Evolutionary conservation across 2,329 filamentous ascomycete species (phyloP), one percentile per base, ranked within the genome.

Genomic region (Sclerotiophoma versabilis): DNA sequence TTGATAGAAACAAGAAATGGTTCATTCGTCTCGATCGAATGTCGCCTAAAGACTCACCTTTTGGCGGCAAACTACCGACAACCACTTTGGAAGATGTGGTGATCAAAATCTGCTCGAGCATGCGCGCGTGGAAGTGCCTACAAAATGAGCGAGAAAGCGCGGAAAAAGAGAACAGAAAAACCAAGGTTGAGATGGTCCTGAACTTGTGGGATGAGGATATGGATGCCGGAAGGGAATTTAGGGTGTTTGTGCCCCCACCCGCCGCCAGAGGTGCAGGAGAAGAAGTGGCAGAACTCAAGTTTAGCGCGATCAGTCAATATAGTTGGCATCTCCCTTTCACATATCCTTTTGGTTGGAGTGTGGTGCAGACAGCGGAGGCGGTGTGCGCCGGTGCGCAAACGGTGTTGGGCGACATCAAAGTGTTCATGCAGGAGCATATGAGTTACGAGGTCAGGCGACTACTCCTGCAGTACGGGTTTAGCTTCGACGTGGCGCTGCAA

Each of bases 241-340:
- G 48, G 4, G 39, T 30, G 19, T 51, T 51, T 20, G 41, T 51
- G 5, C 33, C 48, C 2, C 39, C 48, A 10, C 47, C 48, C n/a
- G 26, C 26, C 3, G 33, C 39, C 5, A 23, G 36, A 14, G 27
- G 45, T 17, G 34, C 9, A 3, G 7, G 8, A 1, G 5, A 5
- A 2, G 11, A n/a, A 2, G n/a, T 33, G 5, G 4, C 2, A 1
- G 5, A 33, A 9, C 10, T 49, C 3, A 17, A 4, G 7, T 6
- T 41, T n/a, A 33, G 19, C 1, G 27, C 36, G 3, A 32, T 41
- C 7, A 33, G 27, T 19, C 36, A 49, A 20, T 49, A 41, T n/a
- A 29, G 12, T 5, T 49, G 37, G 37, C 20, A 8, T 14, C 4
- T 4, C 11, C 15, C 29, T 3, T 42, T 41, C 11, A 4, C 22